Percentiles rank a stretch among this genome's conserved stretches.
phyloP scores from a whole-genome alignment of 441 rosid genomes.

The Syzygium malaccense region DNA sequence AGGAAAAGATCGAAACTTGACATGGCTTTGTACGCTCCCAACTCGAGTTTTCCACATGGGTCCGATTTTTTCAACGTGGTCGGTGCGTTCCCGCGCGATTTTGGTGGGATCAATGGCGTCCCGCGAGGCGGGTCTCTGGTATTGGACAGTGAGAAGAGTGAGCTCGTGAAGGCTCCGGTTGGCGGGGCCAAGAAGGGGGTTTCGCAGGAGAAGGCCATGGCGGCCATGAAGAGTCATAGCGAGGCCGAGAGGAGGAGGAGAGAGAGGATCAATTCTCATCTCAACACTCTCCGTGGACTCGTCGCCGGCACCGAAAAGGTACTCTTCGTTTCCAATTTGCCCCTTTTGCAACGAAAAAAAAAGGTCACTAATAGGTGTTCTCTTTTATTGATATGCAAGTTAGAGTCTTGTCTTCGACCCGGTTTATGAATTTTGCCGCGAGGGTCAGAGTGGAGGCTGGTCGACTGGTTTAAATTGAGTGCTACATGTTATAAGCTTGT shows the following conservation, averaged over 20 bases:
- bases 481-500: not conserved
- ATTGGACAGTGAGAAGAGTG: constrained; percentile 40
- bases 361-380: no score
- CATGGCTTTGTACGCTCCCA: constrained; percentile 25
- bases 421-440: not conserved
- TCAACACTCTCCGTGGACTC: constrained; percentile 53
- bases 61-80: constrained; percentile 5
- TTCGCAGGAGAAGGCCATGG: constrained; percentile 44
- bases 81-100: constrained; percentile 22
- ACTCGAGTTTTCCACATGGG: constrained; percentile 23
- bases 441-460: not conserved
- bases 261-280: constrained; percentile 73
- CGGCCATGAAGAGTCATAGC: constrained; percentile 67
- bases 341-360: not conserved
- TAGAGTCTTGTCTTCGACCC: not conserved
- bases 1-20: not conserved
- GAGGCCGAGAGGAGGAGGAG: constrained; percentile 80
- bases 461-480: not conserved
- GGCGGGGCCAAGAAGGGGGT: constrained; percentile 32
- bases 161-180: constrained; percentile 40
- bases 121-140: constrained; percentile 30
- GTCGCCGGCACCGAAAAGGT: constrained; percentile 57
- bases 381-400: not conserved
- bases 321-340: not conserved
- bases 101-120: constrained; percentile 18